These are phyloP conservation scores for Antitrichia curtipendula DNA, from an alignment of 225 moss, liverwort and hornwort species.

Conservation along the genomic window DNA sequence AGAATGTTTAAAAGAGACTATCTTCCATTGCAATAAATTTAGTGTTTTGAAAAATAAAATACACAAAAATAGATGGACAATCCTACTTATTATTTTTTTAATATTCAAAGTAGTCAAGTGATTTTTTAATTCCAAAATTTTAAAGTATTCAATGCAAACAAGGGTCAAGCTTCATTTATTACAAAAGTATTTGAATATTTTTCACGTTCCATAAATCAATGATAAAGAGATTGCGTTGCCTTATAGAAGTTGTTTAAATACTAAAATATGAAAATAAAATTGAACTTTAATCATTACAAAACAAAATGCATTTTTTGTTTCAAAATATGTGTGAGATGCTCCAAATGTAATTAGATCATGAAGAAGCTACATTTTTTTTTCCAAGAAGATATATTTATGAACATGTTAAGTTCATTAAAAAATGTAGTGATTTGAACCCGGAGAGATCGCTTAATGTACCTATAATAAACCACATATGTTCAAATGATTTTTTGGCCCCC, in stretches of 20 bases:
- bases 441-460: no score
- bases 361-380: neutral
- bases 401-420: accelerated
- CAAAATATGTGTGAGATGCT: neutral
- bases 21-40: neutral
- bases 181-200: neutral
- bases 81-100: neutral
- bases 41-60: neutral
- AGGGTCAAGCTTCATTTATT: neutral
- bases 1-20: neutral
- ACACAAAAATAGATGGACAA: neutral
- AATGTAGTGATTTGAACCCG: neutral
- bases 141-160: neutral
- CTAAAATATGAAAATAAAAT: neutral
- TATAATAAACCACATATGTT: no score
- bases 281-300: neutral
- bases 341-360: neutral
- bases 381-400: neutral
- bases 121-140: neutral
- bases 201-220: neutral
- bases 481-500: no score
- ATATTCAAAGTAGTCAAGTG: neutral
- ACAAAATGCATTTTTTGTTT: neutral
- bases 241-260: neutral
- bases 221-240: neutral